Evolutionary conservation across 73 alveolate species (phyloP).

Genomic region (Tetrahymena elliotti): DNA sequence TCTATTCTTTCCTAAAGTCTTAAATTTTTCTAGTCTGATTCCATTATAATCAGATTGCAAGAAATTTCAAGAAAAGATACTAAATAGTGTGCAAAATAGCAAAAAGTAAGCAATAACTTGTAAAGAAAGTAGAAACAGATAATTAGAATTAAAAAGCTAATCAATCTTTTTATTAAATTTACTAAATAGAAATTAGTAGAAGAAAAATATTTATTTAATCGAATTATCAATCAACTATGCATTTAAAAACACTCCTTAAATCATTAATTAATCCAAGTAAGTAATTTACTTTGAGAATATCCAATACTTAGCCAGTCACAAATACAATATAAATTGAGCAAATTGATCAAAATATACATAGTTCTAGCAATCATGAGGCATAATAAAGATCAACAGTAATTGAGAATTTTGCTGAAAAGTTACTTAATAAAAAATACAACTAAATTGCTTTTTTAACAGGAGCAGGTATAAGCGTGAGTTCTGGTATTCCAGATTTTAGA

Average conservation of each 20-base stretch:
- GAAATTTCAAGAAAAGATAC: background rate
- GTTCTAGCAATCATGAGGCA: background rate
- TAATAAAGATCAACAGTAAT: background rate
- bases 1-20: background rate
- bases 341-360: background rate
- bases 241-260: background rate
- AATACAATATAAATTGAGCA: background rate
- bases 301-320: background rate
- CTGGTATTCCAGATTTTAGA: conserved; percentile 94
- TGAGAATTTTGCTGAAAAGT: background rate
- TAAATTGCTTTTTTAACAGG: conserved; percentile 78
- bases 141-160: background rate
- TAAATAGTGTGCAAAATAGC: background rate
- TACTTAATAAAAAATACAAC: conserved; percentile 8
- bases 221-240: background rate
- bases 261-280: background rate
- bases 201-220: background rate
- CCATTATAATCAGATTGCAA: background rate
- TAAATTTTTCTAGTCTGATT: background rate
- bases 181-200: background rate
- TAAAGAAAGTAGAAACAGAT: background rate
- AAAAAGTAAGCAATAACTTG: background rate
- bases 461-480: conserved; percentile 89
- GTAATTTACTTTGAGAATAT: background rate
- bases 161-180: background rate